A percentile compares a stretch with the other conserved stretches of the same genome.
Evolutionary conservation across 352 stramenopile species (phyloP).

Genomic region (Elongisporangium prolatum): DNA sequence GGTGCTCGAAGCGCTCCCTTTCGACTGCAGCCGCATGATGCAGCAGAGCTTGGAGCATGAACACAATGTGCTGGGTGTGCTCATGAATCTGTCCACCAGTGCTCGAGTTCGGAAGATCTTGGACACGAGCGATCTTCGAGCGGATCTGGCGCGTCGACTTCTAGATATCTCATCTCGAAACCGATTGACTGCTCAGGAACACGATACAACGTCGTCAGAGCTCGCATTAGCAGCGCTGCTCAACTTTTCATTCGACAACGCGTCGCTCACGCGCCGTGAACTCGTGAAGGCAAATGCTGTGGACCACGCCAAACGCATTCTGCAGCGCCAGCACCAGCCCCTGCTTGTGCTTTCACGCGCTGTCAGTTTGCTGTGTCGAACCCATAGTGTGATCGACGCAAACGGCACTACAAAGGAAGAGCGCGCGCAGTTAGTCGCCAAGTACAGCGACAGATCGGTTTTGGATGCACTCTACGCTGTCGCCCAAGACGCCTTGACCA

Average conservation of each 20-base stretch:
- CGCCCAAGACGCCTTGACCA: conserved; percentile 20
- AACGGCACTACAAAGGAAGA: background rate
- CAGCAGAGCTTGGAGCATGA: conserved; percentile 3
- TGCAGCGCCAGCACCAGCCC: conserved; percentile 2
- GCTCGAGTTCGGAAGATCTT: conserved; percentile 16
- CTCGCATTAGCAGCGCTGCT: conserved; percentile 52
- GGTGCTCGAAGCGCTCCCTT: background rate
- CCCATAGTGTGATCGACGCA: conserved; percentile 25
- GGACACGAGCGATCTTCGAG: conserved; percentile 10
- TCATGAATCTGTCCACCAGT: conserved; percentile 57
- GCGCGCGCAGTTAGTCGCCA: background rate
- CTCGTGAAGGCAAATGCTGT: background rate
- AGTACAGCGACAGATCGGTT: conserved; percentile 13
- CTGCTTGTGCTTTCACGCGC: conserved; percentile 36
- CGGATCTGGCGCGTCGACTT: background rate
- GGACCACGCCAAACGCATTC: background rate
- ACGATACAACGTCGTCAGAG: conserved; percentile 18
- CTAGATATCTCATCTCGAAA: conserved; percentile 4
- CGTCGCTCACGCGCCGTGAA: background rate
- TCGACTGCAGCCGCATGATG: background rate
- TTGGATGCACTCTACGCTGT: conserved; percentile 27
- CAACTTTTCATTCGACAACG: conserved; percentile 51
- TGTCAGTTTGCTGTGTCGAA: conserved; percentile 51
- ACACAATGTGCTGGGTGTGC: conserved; percentile 41
- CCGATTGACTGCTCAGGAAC: background rate